Evolutionary conservation across 352 stramenopile genomes (phyloP).

Genomic region (Globisporangium canariense): DNA sequence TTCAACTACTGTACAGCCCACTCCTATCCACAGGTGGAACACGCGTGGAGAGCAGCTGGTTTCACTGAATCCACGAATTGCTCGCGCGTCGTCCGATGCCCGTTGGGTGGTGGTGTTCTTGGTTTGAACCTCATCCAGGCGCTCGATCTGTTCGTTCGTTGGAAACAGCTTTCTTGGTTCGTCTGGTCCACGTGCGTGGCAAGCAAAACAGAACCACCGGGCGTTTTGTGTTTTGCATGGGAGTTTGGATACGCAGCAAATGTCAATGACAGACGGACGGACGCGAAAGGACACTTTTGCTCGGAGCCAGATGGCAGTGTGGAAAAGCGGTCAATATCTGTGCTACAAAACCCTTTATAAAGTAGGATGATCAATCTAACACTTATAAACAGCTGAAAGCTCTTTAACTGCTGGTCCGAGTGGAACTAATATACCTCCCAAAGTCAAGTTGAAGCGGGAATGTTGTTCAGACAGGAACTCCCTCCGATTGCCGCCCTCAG

Average conservation of each 20-base stretch:
- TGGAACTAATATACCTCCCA: neutral
- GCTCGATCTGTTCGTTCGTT: neutral
- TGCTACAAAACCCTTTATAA: neutral
- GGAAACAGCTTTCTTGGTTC: neutral
- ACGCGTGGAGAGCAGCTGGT: conserved; percentile 1
- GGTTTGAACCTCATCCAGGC: neutral
- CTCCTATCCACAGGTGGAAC: conserved; percentile 10
- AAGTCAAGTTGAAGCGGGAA: neutral
- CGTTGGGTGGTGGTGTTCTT: neutral
- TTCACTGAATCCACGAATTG: conserved; percentile 7
- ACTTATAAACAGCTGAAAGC: no score
- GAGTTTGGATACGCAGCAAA: neutral
- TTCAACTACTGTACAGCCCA: no score
- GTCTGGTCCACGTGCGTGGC: neutral
- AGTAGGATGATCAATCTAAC: neutral
- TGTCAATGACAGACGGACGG: neutral
- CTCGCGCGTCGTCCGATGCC: neutral
- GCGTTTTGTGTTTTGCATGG: neutral
- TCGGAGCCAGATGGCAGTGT: neutral
- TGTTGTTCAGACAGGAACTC: neutral
- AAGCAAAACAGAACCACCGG: neutral
- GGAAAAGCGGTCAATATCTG: neutral
- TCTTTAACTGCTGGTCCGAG: no score
- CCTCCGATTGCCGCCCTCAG: neutral
- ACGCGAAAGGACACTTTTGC: conserved; percentile 1